Conservation (phyloP, 257 asterid species). For the Verbena officinalis region DNA sequence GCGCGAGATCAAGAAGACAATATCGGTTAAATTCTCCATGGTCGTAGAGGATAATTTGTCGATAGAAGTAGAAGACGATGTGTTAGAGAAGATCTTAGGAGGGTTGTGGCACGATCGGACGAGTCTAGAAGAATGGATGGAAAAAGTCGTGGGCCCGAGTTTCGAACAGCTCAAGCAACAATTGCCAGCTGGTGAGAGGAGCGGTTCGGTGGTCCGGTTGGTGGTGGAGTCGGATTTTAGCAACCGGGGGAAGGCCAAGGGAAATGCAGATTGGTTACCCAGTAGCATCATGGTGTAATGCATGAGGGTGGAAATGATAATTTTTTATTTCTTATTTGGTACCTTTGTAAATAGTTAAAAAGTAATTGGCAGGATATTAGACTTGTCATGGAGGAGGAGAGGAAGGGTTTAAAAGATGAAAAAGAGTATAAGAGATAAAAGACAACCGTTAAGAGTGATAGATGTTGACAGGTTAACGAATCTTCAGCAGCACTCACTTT, state of each 20-base stretch:
- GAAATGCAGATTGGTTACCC: conserved; percentile 67
- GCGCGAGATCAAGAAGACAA: conserved; percentile 75
- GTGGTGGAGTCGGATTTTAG: conserved; percentile 56
- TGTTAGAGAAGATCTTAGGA: conserved; percentile 68
- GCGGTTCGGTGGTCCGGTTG: conserved; percentile 47
- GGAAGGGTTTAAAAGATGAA: conserved; percentile 24
- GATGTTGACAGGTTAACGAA: conserved; percentile 57
- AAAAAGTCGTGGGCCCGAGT: conserved; percentile 57
- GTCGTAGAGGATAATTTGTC: conserved; percentile 54
- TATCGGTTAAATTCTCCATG: conserved; percentile 58
- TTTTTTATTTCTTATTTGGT: conserved; percentile 41
- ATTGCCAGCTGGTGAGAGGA: conserved; percentile 37
- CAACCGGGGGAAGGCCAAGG: conserved; percentile 40
- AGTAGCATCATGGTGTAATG: conserved; percentile 57
- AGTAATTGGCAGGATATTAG: conserved; percentile 31
- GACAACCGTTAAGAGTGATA: conserved; percentile 42
- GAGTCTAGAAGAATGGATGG: conserved; percentile 72
- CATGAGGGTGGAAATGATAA: conserved; percentile 16
- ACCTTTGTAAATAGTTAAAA: conserved; percentile 55
- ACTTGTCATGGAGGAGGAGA: not conserved
- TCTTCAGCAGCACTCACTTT: conserved; percentile 39
- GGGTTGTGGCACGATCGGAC: conserved; percentile 80
- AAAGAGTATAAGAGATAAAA: conserved; percentile 27
- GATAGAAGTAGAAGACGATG: conserved; percentile 67
- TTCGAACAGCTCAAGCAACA: conserved; percentile 54